A percentile compares a stretch with the other conserved stretches of the same genome.
Evolutionary conservation across 176 grass and related monocot species (phyloP).

Genomic region (Musa itinerans): DNA sequence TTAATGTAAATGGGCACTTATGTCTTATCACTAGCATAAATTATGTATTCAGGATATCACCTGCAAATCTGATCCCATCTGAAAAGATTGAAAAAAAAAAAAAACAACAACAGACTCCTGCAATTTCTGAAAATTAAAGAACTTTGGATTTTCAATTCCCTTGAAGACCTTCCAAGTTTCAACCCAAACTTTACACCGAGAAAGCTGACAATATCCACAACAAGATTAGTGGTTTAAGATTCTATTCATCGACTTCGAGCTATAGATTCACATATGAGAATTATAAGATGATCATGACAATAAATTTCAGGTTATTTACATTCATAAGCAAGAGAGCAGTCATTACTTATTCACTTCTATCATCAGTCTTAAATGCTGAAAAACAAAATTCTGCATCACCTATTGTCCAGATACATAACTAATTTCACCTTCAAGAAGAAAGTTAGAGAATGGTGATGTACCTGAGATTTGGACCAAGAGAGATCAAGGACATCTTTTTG

Average conservation of each 20-base stretch:
- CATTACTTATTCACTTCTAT: background rate
- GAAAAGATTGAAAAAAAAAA: background rate
- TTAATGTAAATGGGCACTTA: too few relatives aligned
- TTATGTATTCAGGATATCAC: too few relatives aligned
- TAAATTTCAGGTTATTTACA: background rate
- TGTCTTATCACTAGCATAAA: too few relatives aligned
- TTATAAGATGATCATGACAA: background rate
- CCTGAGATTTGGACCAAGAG: constrained; percentile 94
- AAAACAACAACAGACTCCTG: background rate
- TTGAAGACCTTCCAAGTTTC: background rate
- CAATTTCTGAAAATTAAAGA: background rate
- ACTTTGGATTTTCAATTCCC: background rate
- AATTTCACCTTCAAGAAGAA: background rate
- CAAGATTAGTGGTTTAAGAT: background rate
- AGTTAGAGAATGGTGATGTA: constrained; percentile 17
- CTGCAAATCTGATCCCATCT: background rate
- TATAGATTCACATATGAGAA: background rate
- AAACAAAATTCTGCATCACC: background rate
- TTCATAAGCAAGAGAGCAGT: background rate
- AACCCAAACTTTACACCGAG: background rate
- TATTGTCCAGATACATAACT: constrained; percentile 3
- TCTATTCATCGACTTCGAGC: background rate
- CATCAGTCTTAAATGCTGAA: background rate
- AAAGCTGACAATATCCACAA: background rate
- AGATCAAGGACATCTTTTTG: constrained; percentile 85